Percentiles rank a stretch among this genome's conserved stretches.
These are phyloP conservation scores for Fusarium sp. DNA, from an alignment of 2,329 filamentous ascomycete species.

Conservation along the genomic window DNA sequence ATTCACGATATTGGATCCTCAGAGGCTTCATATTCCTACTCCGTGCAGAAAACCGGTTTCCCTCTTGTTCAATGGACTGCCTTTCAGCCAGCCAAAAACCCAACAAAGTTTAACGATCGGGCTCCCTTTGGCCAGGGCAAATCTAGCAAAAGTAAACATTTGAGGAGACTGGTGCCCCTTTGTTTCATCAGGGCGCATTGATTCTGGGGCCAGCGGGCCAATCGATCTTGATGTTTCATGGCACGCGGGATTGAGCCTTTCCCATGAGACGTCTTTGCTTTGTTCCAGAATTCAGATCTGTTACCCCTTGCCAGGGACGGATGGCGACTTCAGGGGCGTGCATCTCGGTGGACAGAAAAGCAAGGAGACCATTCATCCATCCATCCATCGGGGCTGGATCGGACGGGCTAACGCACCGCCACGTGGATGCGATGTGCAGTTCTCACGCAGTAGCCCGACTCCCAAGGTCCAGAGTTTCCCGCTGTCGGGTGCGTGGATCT, in stretches of 20 bases:
- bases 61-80: neutral
- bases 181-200: slow-evolving; percentile 43
- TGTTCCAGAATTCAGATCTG: slow-evolving; percentile 32
- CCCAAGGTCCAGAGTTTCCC: neutral
- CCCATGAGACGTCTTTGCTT: slow-evolving; percentile 36
- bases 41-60: slow-evolving; percentile 1
- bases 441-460: neutral
- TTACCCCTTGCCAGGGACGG: slow-evolving; percentile 20
- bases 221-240: slow-evolving; percentile 43
- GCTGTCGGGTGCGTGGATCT: slow-evolving; percentile 6
- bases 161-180: slow-evolving; percentile 12
- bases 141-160: slow-evolving; percentile 29
- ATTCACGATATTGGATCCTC: slow-evolving; percentile 1
- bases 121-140: slow-evolving; percentile 27
- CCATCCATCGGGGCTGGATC: slow-evolving; percentile 22
- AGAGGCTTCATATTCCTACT: neutral
- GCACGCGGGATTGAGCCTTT: slow-evolving; percentile 21
- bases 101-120: slow-evolving; percentile 18
- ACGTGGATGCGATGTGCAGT: slow-evolving; percentile 39
- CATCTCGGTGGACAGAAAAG: slow-evolving; percentile 24
- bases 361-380: slow-evolving; percentile 22
- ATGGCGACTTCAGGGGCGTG: slow-evolving; percentile 27
- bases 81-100: slow-evolving; percentile 3
- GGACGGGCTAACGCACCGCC: slow-evolving; percentile 33
- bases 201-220: slow-evolving; percentile 38